Conservation (phyloP, 441 rosid genomes). For the Raphanus hybrid region DNA sequence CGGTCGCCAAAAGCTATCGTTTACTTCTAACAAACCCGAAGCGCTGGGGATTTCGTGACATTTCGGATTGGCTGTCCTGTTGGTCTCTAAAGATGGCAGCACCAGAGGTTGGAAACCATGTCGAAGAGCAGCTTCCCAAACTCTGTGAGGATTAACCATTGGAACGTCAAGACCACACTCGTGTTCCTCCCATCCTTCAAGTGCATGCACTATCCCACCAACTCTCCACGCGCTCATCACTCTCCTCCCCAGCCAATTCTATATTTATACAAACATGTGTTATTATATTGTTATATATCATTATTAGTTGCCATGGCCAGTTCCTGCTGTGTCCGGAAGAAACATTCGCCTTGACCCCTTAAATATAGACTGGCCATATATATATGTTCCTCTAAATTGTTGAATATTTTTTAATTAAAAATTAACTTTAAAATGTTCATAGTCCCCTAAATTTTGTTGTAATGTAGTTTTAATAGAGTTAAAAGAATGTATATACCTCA, state of each 20-base stretch:
- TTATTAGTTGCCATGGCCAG: no score
- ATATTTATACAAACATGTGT: background rate
- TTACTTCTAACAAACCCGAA: background rate
- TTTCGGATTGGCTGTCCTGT: no score
- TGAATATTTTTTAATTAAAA: no score
- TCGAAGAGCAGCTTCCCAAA: constrained; percentile 46
- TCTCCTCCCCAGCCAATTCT: constrained; percentile 50
- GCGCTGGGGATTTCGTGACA: no score
- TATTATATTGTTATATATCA: background rate
- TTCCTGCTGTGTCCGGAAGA: no score
- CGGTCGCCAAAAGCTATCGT: background rate
- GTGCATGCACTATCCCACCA: constrained; percentile 46
- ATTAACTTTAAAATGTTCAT: no score
- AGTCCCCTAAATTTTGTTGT: no score
- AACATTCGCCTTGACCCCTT: no score
- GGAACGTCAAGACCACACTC: constrained; percentile 41
- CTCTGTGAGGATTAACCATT: constrained; percentile 18
- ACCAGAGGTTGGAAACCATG: constrained; percentile 45
- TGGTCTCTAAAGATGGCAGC: constrained; percentile 17
- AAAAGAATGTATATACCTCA: constrained; percentile 40
- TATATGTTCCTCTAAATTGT: no score
- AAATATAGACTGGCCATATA: no score
- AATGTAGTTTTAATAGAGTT: background rate
- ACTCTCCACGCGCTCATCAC: constrained; percentile 53
- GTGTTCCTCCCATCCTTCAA: constrained; percentile 51